Evolutionary conservation across 495 filamentous ascomycete species (phyloP).

Genomic region (Venustampulla echinocandica): DNA sequence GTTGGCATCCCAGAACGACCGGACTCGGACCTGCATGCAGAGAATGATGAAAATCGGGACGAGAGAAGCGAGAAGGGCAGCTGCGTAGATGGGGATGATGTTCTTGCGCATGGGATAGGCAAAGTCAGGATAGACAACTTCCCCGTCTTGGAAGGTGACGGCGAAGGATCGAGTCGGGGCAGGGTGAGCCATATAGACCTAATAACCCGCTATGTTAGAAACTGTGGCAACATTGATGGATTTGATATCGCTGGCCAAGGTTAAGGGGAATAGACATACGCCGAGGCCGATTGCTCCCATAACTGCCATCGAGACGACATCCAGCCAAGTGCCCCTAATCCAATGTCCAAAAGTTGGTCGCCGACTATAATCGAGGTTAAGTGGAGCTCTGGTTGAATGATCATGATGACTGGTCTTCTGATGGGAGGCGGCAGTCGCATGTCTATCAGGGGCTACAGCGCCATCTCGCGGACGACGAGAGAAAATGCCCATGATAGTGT

Average conservation of each 20-base stretch:
- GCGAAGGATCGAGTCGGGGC: conserved; percentile 33
- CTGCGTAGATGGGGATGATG: conserved; percentile 52
- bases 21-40: conserved; percentile 48
- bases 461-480: not conserved
- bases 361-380: conserved; percentile 32
- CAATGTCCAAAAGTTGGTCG: conserved; percentile 42
- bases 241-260: not conserved
- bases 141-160: conserved; percentile 47
- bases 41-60: conserved; percentile 50
- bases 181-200: conserved; percentile 49
- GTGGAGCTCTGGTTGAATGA: conserved; percentile 11
- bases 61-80: conserved; percentile 45
- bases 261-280: conserved; percentile 29
- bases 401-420: not conserved
- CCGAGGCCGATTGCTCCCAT: conserved; percentile 50
- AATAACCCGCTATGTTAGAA: no score
- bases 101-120: conserved; percentile 54
- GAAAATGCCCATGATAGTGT: conserved; percentile 1
- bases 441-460: not conserved
- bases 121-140: conserved; percentile 51
- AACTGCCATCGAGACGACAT: conserved; percentile 47
- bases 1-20: conserved; percentile 60
- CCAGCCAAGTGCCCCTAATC: conserved; percentile 48
- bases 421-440: not conserved
- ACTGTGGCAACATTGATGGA: no score